Evolutionary conservation across 768 basidiomycete species (phyloP), one percentile per base, ranked within the genome.

Genomic region (Pleurotus eryngii): DNA sequence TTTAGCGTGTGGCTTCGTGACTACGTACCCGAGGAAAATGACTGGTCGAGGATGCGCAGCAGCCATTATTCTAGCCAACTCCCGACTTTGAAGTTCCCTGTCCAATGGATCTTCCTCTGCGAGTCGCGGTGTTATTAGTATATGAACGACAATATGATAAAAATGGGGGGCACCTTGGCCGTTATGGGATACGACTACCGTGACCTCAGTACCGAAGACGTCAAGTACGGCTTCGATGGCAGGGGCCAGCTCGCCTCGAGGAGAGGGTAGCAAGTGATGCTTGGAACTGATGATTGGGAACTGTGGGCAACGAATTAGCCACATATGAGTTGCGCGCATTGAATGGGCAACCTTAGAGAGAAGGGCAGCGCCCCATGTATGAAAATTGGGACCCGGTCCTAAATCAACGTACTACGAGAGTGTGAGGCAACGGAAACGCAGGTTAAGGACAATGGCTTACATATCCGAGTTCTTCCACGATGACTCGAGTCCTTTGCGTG

Each of bases 41-140:
- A 89, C 82, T 0, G 93, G 93, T 22, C 81, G 72, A 18, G 88
- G 88, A 57, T 88, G 83, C 5, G 83, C 74, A 18, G 77, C 76
- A 0, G 83, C 73, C 85, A 95, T 91, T 48, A 95, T 86, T 38
- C 86, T 78, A 2, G 88, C 94, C 54, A 96, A 74, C 65, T 88
- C 91, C 20, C 69, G 85, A 54, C 89, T 88, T 65, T 96, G 94
- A 24, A 95, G 72, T 67, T 95, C 89, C 57, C 94, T 81, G 67
- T 96, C 94, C n/a, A 93, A 68, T 0, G 88, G 82, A 47, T 94
- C 92, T 67, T 95, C 90, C 81, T 95, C 93, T 92, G 66, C 20
- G 54, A 40, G n/a, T 18, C 15, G 17, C 3, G 12, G 53, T 42
- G 15, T 61, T 46, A 38, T 50, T 22, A 45, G 47, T 24, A 46